Conservation (phyloP, 257 asterid species). For the Petunia axillaris region DNA sequence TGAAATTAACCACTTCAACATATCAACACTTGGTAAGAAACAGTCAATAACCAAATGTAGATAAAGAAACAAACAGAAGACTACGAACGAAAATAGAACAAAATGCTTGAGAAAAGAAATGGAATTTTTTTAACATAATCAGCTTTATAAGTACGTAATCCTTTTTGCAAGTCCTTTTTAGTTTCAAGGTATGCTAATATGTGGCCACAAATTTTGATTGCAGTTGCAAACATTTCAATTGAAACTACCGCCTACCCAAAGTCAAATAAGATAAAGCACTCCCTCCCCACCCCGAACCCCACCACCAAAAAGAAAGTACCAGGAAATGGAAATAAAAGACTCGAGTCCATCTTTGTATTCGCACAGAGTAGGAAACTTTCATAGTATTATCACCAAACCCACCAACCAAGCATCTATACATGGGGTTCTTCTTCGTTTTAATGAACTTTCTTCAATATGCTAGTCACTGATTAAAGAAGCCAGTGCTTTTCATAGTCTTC, state of each 20-base stretch:
- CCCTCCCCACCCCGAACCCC: not conserved
- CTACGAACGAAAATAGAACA: not conserved
- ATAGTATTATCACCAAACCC: slow-evolving; percentile 7
- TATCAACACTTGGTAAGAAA: not conserved
- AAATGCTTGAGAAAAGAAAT: not conserved
- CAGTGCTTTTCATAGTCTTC: not conserved
- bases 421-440: not conserved
- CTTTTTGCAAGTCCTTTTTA: slow-evolving; percentile 3
- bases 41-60: not conserved
- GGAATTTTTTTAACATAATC: not conserved
- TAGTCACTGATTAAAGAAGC: not conserved
- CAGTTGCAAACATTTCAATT: not conserved
- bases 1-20: not conserved
- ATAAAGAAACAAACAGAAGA: slow-evolving; percentile 2
- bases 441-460: slow-evolving; percentile 8
- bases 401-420: not conserved
- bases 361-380: not conserved
- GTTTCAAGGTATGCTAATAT: not conserved
- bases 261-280: not conserved
- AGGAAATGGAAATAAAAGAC: not conserved
- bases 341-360: not conserved
- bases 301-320: not conserved
- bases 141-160: not conserved
- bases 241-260: not conserved
- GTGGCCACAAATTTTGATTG: not conserved